Percentiles rank a stretch among this genome's conserved stretches.
Evolutionary conservation across 2,329 filamentous ascomycete genomes (phyloP).

Genomic region (Alternaria panax): DNA sequence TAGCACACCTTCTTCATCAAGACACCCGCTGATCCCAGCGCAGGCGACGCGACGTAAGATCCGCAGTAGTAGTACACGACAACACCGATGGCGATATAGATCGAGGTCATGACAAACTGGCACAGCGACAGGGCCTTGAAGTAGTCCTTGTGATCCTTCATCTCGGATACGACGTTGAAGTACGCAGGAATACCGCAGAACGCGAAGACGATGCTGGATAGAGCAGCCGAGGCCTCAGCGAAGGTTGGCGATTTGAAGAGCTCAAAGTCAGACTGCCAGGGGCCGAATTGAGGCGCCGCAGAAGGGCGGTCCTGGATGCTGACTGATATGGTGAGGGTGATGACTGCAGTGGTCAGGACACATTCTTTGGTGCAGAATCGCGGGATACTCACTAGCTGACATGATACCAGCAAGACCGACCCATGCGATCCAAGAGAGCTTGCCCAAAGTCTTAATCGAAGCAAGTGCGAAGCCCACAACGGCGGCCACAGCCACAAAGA

Average conservation of each 20-base stretch:
- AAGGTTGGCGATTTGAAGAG: conserved; percentile 25
- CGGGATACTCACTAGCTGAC: conserved; percentile 26
- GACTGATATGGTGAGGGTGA: conserved; percentile 37
- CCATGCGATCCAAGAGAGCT: conserved; percentile 38
- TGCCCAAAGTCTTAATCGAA: conserved; percentile 53
- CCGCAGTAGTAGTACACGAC: conserved; percentile 74
- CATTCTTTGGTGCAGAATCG: neutral
- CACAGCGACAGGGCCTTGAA: conserved; percentile 65
- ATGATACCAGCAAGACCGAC: conserved; percentile 31
- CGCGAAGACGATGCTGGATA: conserved; percentile 35
- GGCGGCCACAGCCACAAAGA: conserved; percentile 68
- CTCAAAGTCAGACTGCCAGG: conserved; percentile 31
- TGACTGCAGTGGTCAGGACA: conserved; percentile 20
- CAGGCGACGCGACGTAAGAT: conserved; percentile 67
- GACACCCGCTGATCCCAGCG: conserved; percentile 67
- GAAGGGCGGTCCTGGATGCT: conserved; percentile 35
- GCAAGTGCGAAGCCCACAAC: conserved; percentile 58
- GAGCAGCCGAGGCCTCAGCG: conserved; percentile 29
- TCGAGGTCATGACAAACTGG: conserved; percentile 64
- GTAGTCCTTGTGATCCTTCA: conserved; percentile 67
- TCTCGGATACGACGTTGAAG: conserved; percentile 71
- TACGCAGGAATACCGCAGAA: conserved; percentile 68
- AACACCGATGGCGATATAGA: conserved; percentile 71
- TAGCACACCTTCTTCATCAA: conserved; percentile 70
- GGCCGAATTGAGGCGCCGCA: conserved; percentile 29